Percentiles rank a stretch among this genome's conserved stretches.
These are phyloP conservation scores for Mycena belliarum DNA, from an alignment of 768 basidiomycete species.

Conservation along the genomic window DNA sequence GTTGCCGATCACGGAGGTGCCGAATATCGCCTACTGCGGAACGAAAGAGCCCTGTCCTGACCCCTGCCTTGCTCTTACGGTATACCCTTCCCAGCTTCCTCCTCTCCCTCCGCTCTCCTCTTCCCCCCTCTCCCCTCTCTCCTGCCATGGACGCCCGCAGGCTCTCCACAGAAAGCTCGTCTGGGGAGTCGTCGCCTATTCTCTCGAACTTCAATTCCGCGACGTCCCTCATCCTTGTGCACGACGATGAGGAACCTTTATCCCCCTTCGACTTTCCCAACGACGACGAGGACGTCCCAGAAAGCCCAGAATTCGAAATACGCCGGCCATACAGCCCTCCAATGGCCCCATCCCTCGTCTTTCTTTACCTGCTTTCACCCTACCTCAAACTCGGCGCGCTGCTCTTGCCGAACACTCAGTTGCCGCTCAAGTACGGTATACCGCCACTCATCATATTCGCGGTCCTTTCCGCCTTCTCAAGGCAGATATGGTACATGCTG, in stretches of 20 bases:
- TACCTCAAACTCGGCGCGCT: conserved; percentile 74
- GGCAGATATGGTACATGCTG: conserved; percentile 80
- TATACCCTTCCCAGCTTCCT: no score
- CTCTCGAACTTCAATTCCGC: conserved; percentile 39
- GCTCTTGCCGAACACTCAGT: conserved; percentile 49
- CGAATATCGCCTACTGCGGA: background rate
- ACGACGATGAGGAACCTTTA: conserved; percentile 49
- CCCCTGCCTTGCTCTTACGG: no score
- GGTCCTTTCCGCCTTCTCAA: conserved; percentile 57
- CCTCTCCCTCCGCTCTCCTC: background rate
- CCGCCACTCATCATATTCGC: conserved; percentile 54
- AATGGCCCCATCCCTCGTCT: conserved; percentile 56
- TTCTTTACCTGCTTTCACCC: conserved; percentile 70
- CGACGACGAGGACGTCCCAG: conserved; percentile 51
- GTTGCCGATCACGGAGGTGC: background rate
- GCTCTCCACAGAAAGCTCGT: conserved; percentile 20
- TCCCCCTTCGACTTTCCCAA: conserved; percentile 40
- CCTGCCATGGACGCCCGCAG: conserved; percentile 17
- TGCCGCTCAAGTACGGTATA: conserved; percentile 52
- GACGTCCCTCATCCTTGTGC: conserved; percentile 65
- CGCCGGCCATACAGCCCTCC: conserved; percentile 48
- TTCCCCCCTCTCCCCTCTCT: background rate
- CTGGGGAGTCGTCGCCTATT: conserved; percentile 25
- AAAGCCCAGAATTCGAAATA: conserved; percentile 47
- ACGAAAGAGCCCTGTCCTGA: background rate